Conservation (phyloP, 129 eudicot genomes). For the Logfia minima region DNA sequence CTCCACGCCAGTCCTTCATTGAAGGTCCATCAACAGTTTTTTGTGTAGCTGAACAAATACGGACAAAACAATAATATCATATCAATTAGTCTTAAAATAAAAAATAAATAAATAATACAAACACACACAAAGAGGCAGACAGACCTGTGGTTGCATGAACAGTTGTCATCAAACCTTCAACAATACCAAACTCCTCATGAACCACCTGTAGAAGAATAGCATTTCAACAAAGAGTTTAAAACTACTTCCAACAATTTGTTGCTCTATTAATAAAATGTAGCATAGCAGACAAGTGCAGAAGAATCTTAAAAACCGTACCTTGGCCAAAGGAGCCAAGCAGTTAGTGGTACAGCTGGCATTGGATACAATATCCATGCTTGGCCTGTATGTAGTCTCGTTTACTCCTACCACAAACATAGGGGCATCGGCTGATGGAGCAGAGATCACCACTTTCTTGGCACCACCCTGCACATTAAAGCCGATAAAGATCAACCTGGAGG, state of each 20-base stretch:
- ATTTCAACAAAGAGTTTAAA: slow-evolving; percentile 4
- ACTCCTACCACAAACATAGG: slow-evolving; percentile 99
- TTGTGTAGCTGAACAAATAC: slow-evolving; percentile 68
- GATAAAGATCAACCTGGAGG: slow-evolving; percentile 18
- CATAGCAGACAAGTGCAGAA: neutral
- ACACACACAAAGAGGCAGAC: slow-evolving; percentile 23
- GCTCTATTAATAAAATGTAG: neutral
- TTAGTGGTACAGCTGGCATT: slow-evolving; percentile 98
- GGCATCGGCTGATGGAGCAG: slow-evolving; percentile 98
- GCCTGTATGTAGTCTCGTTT: slow-evolving; percentile 77
- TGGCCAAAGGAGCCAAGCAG: slow-evolving; percentile 97
- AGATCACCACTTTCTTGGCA: slow-evolving; percentile 89
- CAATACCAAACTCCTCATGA: slow-evolving; percentile 93
- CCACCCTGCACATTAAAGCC: slow-evolving; percentile 70
- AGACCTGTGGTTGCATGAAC: slow-evolving; percentile 99
- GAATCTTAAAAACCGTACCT: slow-evolving; percentile 43
- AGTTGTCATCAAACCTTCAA: slow-evolving; percentile 95
- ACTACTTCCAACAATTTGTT: neutral
- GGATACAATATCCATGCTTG: slow-evolving; percentile 90
- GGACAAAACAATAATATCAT: neutral
- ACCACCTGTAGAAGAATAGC: slow-evolving; percentile 59
- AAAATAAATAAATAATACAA: no score
- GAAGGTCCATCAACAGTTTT: slow-evolving; percentile 99
- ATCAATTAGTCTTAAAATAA: neutral
- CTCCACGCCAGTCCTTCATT: slow-evolving; percentile 99